These are phyloP conservation scores for Phytomonas sp. DNA, from an alignment of 208 protist genomes.

Conservation along the genomic window DNA sequence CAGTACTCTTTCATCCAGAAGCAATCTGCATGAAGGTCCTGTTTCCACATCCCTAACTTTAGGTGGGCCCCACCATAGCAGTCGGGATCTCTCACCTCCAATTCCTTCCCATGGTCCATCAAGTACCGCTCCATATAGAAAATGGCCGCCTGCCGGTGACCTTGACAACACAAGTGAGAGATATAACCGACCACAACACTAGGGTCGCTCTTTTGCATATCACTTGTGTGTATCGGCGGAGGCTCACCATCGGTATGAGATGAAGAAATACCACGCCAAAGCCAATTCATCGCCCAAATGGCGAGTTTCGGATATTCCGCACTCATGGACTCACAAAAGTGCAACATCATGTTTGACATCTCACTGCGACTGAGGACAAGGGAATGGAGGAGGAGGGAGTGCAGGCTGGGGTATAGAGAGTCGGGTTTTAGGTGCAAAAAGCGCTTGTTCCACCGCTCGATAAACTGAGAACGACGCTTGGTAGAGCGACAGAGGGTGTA, in stretches of 20 bases:
- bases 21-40: slow-evolving; percentile 70
- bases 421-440: slow-evolving; percentile 85
- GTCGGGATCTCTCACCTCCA: slow-evolving; percentile 50
- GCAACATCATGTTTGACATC: slow-evolving; percentile 94
- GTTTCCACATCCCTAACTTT: slow-evolving; percentile 79
- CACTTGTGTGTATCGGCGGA: slow-evolving; percentile 16
- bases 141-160: slow-evolving; percentile 66
- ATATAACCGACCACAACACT: slow-evolving; percentile 68
- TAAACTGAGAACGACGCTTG: slow-evolving; percentile 54
- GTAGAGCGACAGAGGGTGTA: slow-evolving; percentile 45
- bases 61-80: slow-evolving; percentile 76
- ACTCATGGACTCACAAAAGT: slow-evolving; percentile 88
- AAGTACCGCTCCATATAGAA: slow-evolving; percentile 72
- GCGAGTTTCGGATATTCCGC: slow-evolving; percentile 72
- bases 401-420: slow-evolving; percentile 90
- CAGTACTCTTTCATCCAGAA: slow-evolving; percentile 74
- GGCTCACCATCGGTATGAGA: slow-evolving; percentile 20
- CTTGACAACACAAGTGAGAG: slow-evolving; percentile 71
- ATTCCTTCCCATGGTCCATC: slow-evolving; percentile 28
- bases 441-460: slow-evolving; percentile 70
- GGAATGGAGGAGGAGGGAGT: slow-evolving; percentile 93
- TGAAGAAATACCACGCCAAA: slow-evolving; percentile 32
- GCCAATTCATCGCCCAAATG: slow-evolving; percentile 82
- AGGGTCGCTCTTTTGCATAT: not conserved
- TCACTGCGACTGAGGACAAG: slow-evolving; percentile 91